Evolutionary conservation across 2,329 filamentous ascomycete species (phyloP), one percentile per base, ranked within the genome.

Genomic region (Shiraia bambusicola): DNA sequence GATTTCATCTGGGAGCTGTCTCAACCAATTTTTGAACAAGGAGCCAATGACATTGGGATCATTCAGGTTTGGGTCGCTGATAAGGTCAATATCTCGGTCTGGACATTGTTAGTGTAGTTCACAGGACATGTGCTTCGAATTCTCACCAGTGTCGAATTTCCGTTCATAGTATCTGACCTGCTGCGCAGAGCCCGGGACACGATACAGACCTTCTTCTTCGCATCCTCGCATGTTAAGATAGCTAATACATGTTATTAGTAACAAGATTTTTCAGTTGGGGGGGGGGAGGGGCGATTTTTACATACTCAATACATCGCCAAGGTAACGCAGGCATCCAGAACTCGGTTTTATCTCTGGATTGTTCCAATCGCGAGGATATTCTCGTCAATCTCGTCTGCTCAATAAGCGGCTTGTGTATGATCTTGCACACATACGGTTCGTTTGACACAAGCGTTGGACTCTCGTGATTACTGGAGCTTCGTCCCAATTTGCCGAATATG

Each of bases 301-400:
- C 78, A 63, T 71, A 83, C 76, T 97, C 92, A 52, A 97, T 96
- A 44, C 90, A 94, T 50, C 92, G 80, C 87, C 92, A 96, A 0
- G 92, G 91, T 44, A 97, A 84, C 6, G 90, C 88, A 10, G 92
- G 92, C 91, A 97, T 95, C 92, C 92, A 97, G 63, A 94, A 97
- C 63, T 96, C 92, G 0, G 92, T 97, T 76, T 96, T 96, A 63
- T 97, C 92, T 49, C 85, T 82, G 8, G 91, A 95, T 47, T 87
- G 82, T 61, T 94, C 88, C 30, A 97, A 74, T 22, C 86, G 82
- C 69, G 92, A 94, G 6, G 90, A 94, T 63, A 97, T 96, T 50
- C 92, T 81, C 0, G 92, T 96, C 50, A 84, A 76, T n/a, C 92
- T 83, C 6, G 91, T 91, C 70, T 97, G 92, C 65, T 95, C 86